These are phyloP conservation scores for Lanzia echinophila DNA, from an alignment of 2,329 filamentous ascomycete genomes.

Conservation along the genomic window DNA sequence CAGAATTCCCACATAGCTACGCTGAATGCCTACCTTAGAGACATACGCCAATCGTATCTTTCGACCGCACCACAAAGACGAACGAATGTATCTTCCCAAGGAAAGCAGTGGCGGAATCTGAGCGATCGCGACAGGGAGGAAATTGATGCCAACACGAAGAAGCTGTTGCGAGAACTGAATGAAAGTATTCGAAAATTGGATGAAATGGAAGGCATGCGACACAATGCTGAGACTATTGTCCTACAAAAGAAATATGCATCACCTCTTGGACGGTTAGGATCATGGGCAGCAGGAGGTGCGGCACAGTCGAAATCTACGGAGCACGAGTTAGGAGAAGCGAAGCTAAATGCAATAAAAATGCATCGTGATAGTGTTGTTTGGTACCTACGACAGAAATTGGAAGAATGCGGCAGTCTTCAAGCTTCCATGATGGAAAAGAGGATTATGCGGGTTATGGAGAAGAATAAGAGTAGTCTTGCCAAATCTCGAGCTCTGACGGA, in stretches of 20 bases:
- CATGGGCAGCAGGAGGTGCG: constrained; percentile 62
- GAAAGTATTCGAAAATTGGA: constrained; percentile 71
- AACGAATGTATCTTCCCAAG: constrained; percentile 26
- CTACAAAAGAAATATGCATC: constrained; percentile 63
- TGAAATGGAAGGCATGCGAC: constrained; percentile 74
- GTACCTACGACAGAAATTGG: constrained; percentile 69
- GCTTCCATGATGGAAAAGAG: constrained; percentile 89
- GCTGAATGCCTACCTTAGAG: constrained; percentile 71
- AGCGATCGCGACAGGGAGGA: constrained; percentile 78
- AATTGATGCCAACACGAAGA: constrained; percentile 81
- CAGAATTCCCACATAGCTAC: constrained; percentile 81
- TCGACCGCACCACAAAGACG: constrained; percentile 61
- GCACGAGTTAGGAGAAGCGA: constrained; percentile 66
- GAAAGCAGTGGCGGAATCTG: constrained; percentile 36
- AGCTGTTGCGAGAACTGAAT: constrained; percentile 78
- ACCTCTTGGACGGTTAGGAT: constrained; percentile 56
- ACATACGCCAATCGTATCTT: constrained; percentile 85
- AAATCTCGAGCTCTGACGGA: constrained; percentile 45
- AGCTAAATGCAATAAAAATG: constrained; percentile 55
- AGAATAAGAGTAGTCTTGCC: constrained; percentile 77
- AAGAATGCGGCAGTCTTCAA: constrained; percentile 71
- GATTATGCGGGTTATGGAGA: constrained; percentile 78
- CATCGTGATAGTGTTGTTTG: constrained; percentile 80
- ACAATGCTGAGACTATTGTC: constrained; percentile 65
- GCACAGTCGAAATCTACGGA: constrained; percentile 52